Percentiles rank a stretch among this genome's conserved stretches.
These are phyloP conservation scores for Alternaria angustiovoidea DNA, from an alignment of 2,329 filamentous ascomycete species.

Conservation along the genomic window DNA sequence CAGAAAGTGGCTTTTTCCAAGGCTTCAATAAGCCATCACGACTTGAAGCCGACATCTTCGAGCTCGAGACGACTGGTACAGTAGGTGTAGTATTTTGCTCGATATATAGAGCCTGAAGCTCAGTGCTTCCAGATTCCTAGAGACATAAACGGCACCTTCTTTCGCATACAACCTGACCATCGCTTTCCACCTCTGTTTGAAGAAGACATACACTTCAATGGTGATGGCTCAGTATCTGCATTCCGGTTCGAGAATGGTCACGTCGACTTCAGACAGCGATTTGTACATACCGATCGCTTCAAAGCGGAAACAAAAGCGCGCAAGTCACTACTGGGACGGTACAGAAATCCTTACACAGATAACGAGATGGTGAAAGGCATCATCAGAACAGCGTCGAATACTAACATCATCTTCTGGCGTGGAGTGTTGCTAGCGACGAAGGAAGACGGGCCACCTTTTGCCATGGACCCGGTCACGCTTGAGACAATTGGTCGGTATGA, in stretches of 20 bases:
- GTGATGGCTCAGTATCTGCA: conserved; percentile 55
- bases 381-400: conserved; percentile 66
- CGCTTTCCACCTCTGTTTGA: conserved; percentile 64
- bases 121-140: conserved; percentile 42
- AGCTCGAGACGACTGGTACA: conserved; percentile 51
- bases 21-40: conserved; percentile 54
- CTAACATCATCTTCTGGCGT: conserved; percentile 67
- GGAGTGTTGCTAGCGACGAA: conserved; percentile 64
- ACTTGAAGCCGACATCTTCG: conserved; percentile 52
- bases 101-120: neutral
- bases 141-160: conserved; percentile 57
- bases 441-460: conserved; percentile 54
- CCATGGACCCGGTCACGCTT: conserved; percentile 52
- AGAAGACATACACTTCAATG: conserved; percentile 62
- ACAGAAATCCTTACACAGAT: conserved; percentile 66
- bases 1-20: conserved; percentile 46
- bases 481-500: conserved; percentile 53
- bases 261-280: conserved; percentile 55
- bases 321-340: conserved; percentile 61
- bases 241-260: conserved; percentile 54
- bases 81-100: conserved; percentile 9
- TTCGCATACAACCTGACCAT: conserved; percentile 56
- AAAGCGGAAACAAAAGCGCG: conserved; percentile 50
- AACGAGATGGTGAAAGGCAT: conserved; percentile 64
- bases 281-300: conserved; percentile 55